A percentile compares a stretch with the other conserved stretches of the same genome.
Evolutionary conservation across 345 rosid species (phyloP).

Genomic region (Eucalyptus sideroxylon): DNA sequence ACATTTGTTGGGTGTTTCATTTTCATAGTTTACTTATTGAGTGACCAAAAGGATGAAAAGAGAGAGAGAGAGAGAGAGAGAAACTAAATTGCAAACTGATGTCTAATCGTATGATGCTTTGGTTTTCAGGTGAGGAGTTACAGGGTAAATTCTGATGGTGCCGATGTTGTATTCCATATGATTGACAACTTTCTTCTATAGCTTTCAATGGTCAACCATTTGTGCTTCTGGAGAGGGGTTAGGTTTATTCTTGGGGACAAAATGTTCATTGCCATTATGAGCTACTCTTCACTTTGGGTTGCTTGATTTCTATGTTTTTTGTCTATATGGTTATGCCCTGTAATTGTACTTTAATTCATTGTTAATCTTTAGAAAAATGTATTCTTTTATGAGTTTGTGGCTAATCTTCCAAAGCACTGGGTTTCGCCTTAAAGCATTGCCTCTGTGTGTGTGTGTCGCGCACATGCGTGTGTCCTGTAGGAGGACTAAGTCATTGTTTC

Average conservation of each 20-base stretch:
- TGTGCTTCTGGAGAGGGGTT: not conserved
- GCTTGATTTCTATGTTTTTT: not conserved
- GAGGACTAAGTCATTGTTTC: not conserved
- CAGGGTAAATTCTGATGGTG: conserved; percentile 91
- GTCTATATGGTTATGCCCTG: not conserved
- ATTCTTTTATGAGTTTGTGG: not conserved
- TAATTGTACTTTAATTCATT: not conserved
- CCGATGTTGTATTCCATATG: conserved; percentile 85
- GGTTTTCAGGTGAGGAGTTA: conserved; percentile 65
- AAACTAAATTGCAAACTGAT: not conserved
- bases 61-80: not conserved
- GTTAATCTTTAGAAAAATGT: not conserved
- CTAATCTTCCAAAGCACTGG: not conserved
- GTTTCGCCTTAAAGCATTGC: not conserved
- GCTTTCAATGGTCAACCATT: not conserved
- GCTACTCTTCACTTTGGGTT: not conserved
- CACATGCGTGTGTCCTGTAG: not conserved
- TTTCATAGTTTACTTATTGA: not conserved
- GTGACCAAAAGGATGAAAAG: not conserved
- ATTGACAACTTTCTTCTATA: conserved; percentile 77
- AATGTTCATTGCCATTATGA: not conserved
- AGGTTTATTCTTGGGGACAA: not conserved
- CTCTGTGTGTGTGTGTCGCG: not conserved
- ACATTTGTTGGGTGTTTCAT: not conserved
- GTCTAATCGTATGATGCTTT: not conserved